A percentile compares a stretch with the other conserved stretches of the same genome.
phyloP scores from a whole-genome alignment of 768 basidiomycete genomes.

The Tylopilus subfusipes region DNA sequence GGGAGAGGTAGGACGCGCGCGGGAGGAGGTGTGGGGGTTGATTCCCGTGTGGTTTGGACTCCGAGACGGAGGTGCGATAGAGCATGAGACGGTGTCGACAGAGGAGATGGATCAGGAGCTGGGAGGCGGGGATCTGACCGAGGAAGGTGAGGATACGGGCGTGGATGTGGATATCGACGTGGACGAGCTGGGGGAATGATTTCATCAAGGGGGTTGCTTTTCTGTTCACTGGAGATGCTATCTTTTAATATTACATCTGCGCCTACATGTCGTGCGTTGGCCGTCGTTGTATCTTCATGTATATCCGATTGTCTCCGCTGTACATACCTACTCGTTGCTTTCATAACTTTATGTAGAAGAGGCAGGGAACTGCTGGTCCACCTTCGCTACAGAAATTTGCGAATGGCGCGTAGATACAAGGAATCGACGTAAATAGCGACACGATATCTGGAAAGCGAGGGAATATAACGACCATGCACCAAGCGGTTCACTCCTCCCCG shows the following conservation, averaged over 20 bases:
- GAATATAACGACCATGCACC: slow-evolving; percentile 4
- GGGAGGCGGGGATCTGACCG: background rate
- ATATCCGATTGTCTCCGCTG: slow-evolving; percentile 8
- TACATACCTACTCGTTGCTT: slow-evolving; percentile 17
- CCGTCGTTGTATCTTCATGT: background rate
- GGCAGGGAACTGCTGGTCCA: background rate
- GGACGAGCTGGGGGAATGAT: slow-evolving; percentile 18
- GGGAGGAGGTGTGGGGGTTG: slow-evolving; percentile 58
- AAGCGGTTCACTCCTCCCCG: slow-evolving; percentile 61
- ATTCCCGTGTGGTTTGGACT: slow-evolving; percentile 67
- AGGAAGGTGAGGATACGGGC: slow-evolving; percentile 10
- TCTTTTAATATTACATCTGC: slow-evolving; percentile 10
- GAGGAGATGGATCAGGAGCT: background rate
- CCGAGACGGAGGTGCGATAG: slow-evolving; percentile 11
- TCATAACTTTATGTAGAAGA: background rate
- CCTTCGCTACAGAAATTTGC: background rate
- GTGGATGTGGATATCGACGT: slow-evolving; percentile 1
- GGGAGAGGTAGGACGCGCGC: slow-evolving; percentile 38
- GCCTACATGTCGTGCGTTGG: background rate
- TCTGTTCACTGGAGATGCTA: slow-evolving; percentile 11
- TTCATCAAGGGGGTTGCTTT: background rate
- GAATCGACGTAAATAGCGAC: slow-evolving; percentile 11
- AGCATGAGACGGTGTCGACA: background rate
- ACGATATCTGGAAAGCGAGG: slow-evolving; percentile 8
- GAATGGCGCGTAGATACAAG: slow-evolving; percentile 14